phyloP scores from a whole-genome alignment of 257 asterid species.

The Vinca minor region DNA sequence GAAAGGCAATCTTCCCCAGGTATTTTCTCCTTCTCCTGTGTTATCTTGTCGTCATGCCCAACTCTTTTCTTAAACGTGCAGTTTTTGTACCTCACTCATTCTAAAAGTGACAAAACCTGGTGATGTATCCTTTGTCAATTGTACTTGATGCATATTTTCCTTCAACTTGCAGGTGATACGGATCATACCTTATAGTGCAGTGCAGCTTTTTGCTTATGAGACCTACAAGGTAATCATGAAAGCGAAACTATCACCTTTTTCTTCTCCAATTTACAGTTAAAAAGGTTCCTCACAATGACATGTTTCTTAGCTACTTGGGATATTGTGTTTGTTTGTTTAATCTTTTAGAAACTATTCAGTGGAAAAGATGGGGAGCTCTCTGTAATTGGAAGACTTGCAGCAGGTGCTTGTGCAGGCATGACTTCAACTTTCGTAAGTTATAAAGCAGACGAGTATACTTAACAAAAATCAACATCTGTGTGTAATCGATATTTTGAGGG shows the following conservation, averaged over 20 bases:
- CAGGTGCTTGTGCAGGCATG: slow-evolving; percentile 99
- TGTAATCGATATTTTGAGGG: neutral
- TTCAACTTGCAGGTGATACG: slow-evolving; percentile 68
- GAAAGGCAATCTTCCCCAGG: slow-evolving; percentile 99
- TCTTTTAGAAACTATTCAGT: slow-evolving; percentile 57
- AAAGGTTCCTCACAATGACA: slow-evolving; percentile 2
- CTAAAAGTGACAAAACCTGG: neutral
- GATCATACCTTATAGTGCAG: slow-evolving; percentile 90
- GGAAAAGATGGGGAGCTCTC: slow-evolving; percentile 76
- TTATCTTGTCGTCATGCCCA: neutral
- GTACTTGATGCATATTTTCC: slow-evolving; percentile 1
- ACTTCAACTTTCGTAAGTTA: slow-evolving; percentile 97
- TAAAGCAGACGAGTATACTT: slow-evolving; percentile 11
- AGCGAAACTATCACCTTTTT: neutral
- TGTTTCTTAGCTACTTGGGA: neutral
- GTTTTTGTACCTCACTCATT: neutral
- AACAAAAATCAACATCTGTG: slow-evolving; percentile 1
- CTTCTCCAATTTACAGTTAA: neutral
- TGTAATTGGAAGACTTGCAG: slow-evolving; percentile 87
- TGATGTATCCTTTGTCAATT: neutral
- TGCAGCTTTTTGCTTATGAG: slow-evolving; percentile 88
- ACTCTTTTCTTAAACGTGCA: neutral
- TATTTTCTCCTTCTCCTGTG: slow-evolving; percentile 11
- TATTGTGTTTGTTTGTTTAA: slow-evolving; percentile 3
- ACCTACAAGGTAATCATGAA: slow-evolving; percentile 67